A percentile compares a stretch with the other conserved stretches of the same genome.
Evolutionary conservation across 768 basidiomycete genomes (phyloP).

Genomic region (Mycena maculata): DNA sequence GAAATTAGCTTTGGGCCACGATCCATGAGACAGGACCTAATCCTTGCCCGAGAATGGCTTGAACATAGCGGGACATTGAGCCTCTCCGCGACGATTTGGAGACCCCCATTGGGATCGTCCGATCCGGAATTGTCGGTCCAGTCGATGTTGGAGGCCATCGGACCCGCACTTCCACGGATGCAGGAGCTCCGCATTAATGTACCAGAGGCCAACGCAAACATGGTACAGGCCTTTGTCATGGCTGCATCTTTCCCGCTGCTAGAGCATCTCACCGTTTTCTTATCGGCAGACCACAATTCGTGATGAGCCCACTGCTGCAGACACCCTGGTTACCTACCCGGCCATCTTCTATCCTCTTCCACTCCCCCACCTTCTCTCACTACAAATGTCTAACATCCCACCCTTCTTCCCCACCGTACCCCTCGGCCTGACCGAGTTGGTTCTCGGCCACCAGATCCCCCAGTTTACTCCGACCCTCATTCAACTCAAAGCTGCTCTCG

Average conservation of each 20-base stretch:
- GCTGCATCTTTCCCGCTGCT: not conserved
- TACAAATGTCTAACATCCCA: not conserved
- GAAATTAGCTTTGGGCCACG: not conserved
- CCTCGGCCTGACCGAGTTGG: not conserved
- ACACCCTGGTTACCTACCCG: not conserved
- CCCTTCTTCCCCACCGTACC: not conserved
- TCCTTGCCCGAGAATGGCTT: not conserved
- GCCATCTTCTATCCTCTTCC: not conserved
- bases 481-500: not conserved
- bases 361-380: not conserved
- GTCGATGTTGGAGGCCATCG: not conserved
- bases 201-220: not conserved
- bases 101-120: not conserved
- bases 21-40: not conserved
- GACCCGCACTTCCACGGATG: not conserved
- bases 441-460: not conserved
- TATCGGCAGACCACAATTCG: not conserved
- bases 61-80: not conserved
- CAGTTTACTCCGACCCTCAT: not conserved
- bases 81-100: not conserved
- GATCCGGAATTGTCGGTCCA: not conserved
- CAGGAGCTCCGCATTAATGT: not conserved
- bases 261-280: not conserved
- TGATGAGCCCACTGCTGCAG: not conserved
- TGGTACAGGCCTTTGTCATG: not conserved